These are phyloP conservation scores for Tremella fuciformis DNA, from an alignment of 768 basidiomycete species.

Conservation along the genomic window DNA sequence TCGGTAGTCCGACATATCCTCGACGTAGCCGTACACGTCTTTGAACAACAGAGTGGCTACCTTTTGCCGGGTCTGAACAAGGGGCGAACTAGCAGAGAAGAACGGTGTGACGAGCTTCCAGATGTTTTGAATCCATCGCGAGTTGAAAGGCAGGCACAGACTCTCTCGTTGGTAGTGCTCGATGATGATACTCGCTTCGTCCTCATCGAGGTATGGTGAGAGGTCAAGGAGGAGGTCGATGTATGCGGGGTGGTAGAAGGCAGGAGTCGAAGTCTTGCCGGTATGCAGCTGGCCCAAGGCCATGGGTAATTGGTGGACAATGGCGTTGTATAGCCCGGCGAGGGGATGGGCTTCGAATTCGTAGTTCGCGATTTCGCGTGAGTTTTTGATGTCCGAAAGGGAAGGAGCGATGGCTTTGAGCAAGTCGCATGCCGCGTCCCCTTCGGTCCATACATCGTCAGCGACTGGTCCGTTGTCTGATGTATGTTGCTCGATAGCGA, in stretches of 20 bases:
- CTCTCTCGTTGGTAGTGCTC: constrained; percentile 48
- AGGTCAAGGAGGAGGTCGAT: constrained; percentile 51
- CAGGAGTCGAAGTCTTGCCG: constrained; percentile 20
- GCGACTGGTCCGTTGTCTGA: constrained; percentile 16
- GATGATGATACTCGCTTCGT: constrained; percentile 40
- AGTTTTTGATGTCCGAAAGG: background rate
- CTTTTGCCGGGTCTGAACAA: constrained; percentile 21
- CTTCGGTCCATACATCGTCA: constrained; percentile 43
- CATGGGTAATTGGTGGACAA: constrained; percentile 38
- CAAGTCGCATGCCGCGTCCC: constrained; percentile 35
- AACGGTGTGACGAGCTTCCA: constrained; percentile 46
- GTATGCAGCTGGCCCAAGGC: constrained; percentile 39
- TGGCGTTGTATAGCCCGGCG: constrained; percentile 26
- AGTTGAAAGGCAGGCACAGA: constrained; percentile 47
- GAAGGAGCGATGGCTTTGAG: constrained; percentile 21
- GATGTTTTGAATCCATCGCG: constrained; percentile 50
- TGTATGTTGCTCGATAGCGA: constrained; percentile 17
- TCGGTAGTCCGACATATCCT: constrained; percentile 42
- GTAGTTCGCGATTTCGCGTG: constrained; percentile 1
- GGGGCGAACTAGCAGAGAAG: constrained; percentile 20
- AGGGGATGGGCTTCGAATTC: constrained; percentile 8
- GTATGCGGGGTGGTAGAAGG: constrained; percentile 43
- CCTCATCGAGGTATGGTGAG: constrained; percentile 46
- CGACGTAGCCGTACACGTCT: constrained; percentile 47
- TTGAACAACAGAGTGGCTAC: constrained; percentile 43